Base-by-base conservation (phyloP, 164 flowering plant genomes). In the Berberis thunbergii region DNA sequence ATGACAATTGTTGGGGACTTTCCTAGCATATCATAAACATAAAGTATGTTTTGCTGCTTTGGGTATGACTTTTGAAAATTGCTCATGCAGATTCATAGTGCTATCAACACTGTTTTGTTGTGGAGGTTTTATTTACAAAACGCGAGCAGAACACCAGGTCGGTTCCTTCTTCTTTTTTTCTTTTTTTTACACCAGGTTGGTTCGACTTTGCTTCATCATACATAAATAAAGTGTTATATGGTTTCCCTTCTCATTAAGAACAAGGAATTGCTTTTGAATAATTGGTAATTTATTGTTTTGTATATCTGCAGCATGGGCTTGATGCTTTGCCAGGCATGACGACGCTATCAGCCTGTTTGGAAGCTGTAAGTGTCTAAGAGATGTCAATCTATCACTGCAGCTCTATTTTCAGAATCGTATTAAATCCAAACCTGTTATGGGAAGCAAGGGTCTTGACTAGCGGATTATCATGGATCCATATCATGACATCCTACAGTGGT, bases 281-380 rank as follows among this genome's bases (percentile, higher is more conserved):
- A 7, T 58, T 45, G 62, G 4, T 41, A 46, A 46, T 48, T 41
- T 60, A 26, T 63, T 54, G 49, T 9, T 64, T 49, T 64, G 49
- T 45, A 58, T 57, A 56, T 26, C 57, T 84, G 83, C 88, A 90
- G 96, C 92, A 60, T 58, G 97, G 98, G 57, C 72, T 88, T 52
- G 86, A 94, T 74, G 97, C 97, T 52, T 71, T 94, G 78, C 97
- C 98, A 26, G 97, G 98, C 72, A 83, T 87, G 86, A 77, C 92
- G 43, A 65, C 81, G 64, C 76, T 94, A 69, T 83, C 97, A 50
- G 97, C 89, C n/a, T 90, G 92, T 70, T 67, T 90, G 67, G 96
- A 94, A 71, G 78, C 95, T 70, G 97, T 94, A 81, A 87, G 93
- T 81, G 26, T 26, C 26, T 26, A 26, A 26, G 26, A 26, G 54